Base-by-base conservation (phyloP, 495 filamentous ascomycete species). In the Melanomma pulvis-pyrius region DNA sequence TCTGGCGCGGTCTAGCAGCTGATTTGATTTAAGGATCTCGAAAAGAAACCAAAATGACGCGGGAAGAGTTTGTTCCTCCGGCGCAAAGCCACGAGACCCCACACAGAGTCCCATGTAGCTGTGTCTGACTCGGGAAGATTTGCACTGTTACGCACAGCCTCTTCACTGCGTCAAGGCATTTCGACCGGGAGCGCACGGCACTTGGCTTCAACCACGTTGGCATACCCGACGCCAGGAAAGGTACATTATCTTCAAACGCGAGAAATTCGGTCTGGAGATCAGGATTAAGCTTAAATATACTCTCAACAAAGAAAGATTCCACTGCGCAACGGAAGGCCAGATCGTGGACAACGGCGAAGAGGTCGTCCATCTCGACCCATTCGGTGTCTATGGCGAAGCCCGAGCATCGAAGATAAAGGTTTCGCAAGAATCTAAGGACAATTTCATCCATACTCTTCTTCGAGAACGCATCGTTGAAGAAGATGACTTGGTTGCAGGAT, bases 301-400 rank as follows among this genome's bases (percentile, higher is more conserved):
- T 19, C 17, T 50, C 44, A 12, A 72, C 73, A 21, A 70, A 56
- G 19, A 75, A 51, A 0, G 73, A 61, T 3, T 52, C 61, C 19
- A 71, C 69, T 8, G 59, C 64, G 21, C 65, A 67, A n/a, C 30
- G 55, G 61, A 72, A 74, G 57, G 74, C 56, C 13, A 58, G 22
- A 19, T 44, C 19, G 15, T 26, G 51, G 11, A 65, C 24, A 21
- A 58, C 24, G 15, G 17, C 7, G 28, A 58, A 58, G 12, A 65
- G 53, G 52, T 58, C 53, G 19, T 24, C 17, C n/a, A 39, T 30
- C 41, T 48, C 41, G n/a, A 65, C 34, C 61, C 61, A 65, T 7
- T 65, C 39, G 17, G 19, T 32, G 19, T 29, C 59, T 15, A 53
- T 39, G 5, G 54, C 28, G 8, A 13, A 6, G 8, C 24, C 5